Evolutionary conservation across 2,329 filamentous ascomycete species (phyloP).

Genomic region (Corinectria fuckeliana): DNA sequence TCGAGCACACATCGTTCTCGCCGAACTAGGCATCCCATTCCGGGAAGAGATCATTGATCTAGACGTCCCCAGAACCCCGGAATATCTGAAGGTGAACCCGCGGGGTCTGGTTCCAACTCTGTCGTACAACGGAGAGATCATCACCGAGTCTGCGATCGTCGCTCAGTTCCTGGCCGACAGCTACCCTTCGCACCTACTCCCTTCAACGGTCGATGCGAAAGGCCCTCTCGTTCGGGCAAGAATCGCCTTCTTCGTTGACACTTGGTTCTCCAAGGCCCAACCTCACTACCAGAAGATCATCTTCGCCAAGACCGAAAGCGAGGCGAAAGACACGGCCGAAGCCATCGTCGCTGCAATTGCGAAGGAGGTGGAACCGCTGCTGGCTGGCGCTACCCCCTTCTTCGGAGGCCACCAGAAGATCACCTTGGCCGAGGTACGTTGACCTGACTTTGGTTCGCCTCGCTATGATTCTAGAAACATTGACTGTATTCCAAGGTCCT

Average conservation of each 20-base stretch:
- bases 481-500: constrained; percentile 54
- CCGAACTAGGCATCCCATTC: constrained; percentile 69
- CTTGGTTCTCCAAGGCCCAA: constrained; percentile 69
- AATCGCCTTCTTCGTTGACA: constrained; percentile 75
- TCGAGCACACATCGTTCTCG: constrained; percentile 74
- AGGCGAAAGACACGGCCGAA: constrained; percentile 55
- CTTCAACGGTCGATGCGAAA: constrained; percentile 56
- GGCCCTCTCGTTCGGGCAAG: constrained; percentile 69
- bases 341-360: constrained; percentile 62
- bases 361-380: constrained; percentile 77
- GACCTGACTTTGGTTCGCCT: too few species aligned
- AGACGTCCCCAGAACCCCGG: constrained; percentile 68
- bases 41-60: constrained; percentile 79
- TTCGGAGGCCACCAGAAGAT: constrained; percentile 69
- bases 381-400: constrained; percentile 63
- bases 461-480: too few species aligned
- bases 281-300: constrained; percentile 53
- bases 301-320: constrained; percentile 55
- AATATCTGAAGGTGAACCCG: constrained; percentile 80
- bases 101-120: constrained; percentile 78
- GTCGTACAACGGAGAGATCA: constrained; percentile 69
- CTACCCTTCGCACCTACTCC: constrained; percentile 71
- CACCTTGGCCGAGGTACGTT: constrained; percentile 74
- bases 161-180: constrained; percentile 73
- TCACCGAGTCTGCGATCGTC: constrained; percentile 78